Evolutionary conservation across 805 yeast genomes (phyloP).

Genomic region (Lipomyces orientalis): DNA sequence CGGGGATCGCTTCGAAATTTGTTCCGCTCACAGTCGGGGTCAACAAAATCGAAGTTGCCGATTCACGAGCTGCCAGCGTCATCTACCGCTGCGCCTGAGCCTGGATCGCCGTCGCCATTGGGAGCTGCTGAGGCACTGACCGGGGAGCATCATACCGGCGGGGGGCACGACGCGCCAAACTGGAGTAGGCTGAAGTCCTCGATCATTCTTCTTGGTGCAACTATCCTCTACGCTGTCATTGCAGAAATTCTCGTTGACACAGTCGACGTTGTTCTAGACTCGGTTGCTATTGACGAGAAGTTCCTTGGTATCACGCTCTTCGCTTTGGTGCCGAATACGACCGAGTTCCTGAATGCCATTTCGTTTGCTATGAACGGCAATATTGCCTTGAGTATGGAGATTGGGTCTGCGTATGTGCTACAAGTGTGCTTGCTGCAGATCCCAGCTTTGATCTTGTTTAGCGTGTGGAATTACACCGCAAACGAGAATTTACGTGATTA

Average conservation of each 20-base stretch:
- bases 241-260: slow-evolving; percentile 94
- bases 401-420: slow-evolving; percentile 95
- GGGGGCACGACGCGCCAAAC: slow-evolving; percentile 95
- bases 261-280: slow-evolving; percentile 81
- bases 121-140: slow-evolving; percentile 25
- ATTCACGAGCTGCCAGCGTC: slow-evolving; percentile 8
- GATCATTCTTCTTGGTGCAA: slow-evolving; percentile 79
- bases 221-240: slow-evolving; percentile 85
- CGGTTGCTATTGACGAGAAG: slow-evolving; percentile 85
- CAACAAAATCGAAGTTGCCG: slow-evolving; percentile 9
- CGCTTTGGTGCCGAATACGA: slow-evolving; percentile 95
- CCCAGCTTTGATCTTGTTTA: slow-evolving; percentile 79
- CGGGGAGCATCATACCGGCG: slow-evolving; percentile 46
- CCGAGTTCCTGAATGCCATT: slow-evolving; percentile 95
- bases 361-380: slow-evolving; percentile 96
- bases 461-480: slow-evolving; percentile 25
- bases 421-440: slow-evolving; percentile 94
- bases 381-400: slow-evolving; percentile 95
- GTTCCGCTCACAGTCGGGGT: neutral
- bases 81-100: slow-evolving; percentile 6
- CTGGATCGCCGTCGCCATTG: neutral
- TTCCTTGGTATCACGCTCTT: slow-evolving; percentile 91
- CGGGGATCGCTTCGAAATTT: slow-evolving; percentile 27
- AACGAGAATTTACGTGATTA: slow-evolving; percentile 40
- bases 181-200: slow-evolving; percentile 91